phyloP scores from a whole-genome alignment of 345 rosid genomes.

The Brassica juncea region DNA sequence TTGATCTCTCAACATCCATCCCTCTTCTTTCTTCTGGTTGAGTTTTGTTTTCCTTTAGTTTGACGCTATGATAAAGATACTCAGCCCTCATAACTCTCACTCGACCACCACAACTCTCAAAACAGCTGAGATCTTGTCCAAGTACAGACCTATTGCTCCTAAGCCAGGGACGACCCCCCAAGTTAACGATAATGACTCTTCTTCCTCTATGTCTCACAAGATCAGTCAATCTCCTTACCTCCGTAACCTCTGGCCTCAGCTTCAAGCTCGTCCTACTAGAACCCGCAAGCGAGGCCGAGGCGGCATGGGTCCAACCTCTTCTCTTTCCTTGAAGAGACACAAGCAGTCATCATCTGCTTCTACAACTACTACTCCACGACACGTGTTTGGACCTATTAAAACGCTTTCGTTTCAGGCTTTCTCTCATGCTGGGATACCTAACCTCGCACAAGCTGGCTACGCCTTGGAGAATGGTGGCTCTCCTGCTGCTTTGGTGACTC shows the following conservation, averaged over 20 bases:
- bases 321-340: conserved; percentile 49
- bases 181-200: conserved; percentile 37
- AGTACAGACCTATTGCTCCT: conserved; percentile 93
- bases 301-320: conserved; percentile 47
- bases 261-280: conserved; percentile 85
- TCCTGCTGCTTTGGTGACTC: conserved; percentile 63
- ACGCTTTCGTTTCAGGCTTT: conserved; percentile 34
- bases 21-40: conserved; percentile 23
- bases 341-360: conserved; percentile 37
- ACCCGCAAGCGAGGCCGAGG: conserved; percentile 85
- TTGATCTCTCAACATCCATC: conserved; percentile 25
- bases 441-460: conserved; percentile 24
- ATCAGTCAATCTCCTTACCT: conserved; percentile 77
- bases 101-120: conserved; percentile 49
- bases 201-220: conserved; percentile 60
- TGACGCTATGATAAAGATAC: conserved; percentile 64
- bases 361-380: conserved; percentile 4
- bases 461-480: conserved; percentile 37
- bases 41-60: neutral
- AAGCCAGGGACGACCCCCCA: conserved; percentile 57
- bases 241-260: conserved; percentile 78
- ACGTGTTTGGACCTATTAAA: conserved; percentile 30
- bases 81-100: conserved; percentile 47
- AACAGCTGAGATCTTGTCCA: conserved; percentile 92
- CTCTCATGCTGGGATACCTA: conserved; percentile 44